These are phyloP conservation scores for Hansenula sp. DNA, from an alignment of 1,139 yeast species.

Conservation along the genomic window DNA sequence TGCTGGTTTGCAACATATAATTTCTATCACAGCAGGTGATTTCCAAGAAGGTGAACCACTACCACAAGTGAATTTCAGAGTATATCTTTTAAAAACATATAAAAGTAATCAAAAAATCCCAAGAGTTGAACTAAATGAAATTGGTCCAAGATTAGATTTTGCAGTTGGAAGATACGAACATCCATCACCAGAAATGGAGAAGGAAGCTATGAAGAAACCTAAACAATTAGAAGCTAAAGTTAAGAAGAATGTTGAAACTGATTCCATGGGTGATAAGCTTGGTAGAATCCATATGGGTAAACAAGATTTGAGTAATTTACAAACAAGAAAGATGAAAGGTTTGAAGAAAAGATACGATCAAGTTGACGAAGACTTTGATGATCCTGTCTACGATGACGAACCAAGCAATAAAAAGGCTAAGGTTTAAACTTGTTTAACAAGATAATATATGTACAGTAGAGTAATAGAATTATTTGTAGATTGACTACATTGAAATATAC, in stretches of 20 bases:
- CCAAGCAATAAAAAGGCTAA: constrained; percentile 37
- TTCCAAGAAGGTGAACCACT: constrained; percentile 69
- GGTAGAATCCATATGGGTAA: constrained; percentile 96
- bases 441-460: background rate
- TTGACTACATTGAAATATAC: no score
- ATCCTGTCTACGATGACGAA: constrained; percentile 38
- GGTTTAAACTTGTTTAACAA: constrained; percentile 14
- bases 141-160: constrained; percentile 95
- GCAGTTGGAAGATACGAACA: constrained; percentile 81
- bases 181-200: constrained; percentile 87
- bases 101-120: constrained; percentile 87
- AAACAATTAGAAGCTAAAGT: constrained; percentile 77
- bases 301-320: constrained; percentile 86
- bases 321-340: constrained; percentile 98
- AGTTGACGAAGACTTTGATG: constrained; percentile 53
- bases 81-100: constrained; percentile 77
- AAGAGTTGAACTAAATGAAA: constrained; percentile 89
- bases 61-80: constrained; percentile 86
- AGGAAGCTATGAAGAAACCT: constrained; percentile 81
- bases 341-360: constrained; percentile 84
- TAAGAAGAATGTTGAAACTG: constrained; percentile 86
- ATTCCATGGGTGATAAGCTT: constrained; percentile 91
- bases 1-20: constrained; percentile 89
- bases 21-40: constrained; percentile 74
- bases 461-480: no score